Conservation (phyloP, 441 rosid genomes). For the Populus tomentosa region DNA sequence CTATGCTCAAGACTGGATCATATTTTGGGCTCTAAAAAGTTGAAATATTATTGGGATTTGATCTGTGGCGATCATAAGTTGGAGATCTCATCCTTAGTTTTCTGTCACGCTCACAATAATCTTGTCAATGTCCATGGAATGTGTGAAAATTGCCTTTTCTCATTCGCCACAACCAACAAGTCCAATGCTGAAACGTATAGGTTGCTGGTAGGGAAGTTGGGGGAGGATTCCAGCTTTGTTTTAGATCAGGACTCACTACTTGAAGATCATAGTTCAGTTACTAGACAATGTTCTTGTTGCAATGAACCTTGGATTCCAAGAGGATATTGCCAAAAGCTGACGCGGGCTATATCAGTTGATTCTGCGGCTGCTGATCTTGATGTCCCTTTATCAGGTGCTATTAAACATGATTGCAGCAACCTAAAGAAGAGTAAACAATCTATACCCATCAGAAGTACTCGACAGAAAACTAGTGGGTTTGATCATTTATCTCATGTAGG, state of each 20-base stretch:
- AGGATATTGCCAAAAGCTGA: slow-evolving; percentile 27
- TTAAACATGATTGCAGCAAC: slow-evolving; percentile 18
- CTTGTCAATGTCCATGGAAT: slow-evolving; percentile 72
- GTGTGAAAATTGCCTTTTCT: slow-evolving; percentile 76
- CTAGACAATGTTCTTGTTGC: slow-evolving; percentile 63
- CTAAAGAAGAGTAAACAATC: slow-evolving; percentile 21
- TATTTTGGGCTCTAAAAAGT: slow-evolving; percentile 45
- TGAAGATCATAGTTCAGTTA: slow-evolving; percentile 21
- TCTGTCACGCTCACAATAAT: slow-evolving; percentile 69
- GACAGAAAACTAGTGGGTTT: slow-evolving; percentile 24
- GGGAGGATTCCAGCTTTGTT: slow-evolving; percentile 40
- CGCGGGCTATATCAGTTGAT: slow-evolving; percentile 26
- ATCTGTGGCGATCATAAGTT: slow-evolving; percentile 75
- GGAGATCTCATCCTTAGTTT: slow-evolving; percentile 75
- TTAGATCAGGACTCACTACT: slow-evolving; percentile 27
- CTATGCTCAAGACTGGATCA: slow-evolving; percentile 91
- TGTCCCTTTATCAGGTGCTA: neutral
- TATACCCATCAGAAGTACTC: slow-evolving; percentile 17
- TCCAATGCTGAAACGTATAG: slow-evolving; percentile 77
- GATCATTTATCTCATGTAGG: slow-evolving; percentile 53
- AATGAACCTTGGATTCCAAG: slow-evolving; percentile 42
- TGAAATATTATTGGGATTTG: slow-evolving; percentile 54
- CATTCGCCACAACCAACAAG: slow-evolving; percentile 66
- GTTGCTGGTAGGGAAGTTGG: slow-evolving; percentile 67
- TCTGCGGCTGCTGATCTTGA: slow-evolving; percentile 19